Evolutionary conservation across 2,329 filamentous ascomycete species (phyloP).

Genomic region (Aspergillus latus): DNA sequence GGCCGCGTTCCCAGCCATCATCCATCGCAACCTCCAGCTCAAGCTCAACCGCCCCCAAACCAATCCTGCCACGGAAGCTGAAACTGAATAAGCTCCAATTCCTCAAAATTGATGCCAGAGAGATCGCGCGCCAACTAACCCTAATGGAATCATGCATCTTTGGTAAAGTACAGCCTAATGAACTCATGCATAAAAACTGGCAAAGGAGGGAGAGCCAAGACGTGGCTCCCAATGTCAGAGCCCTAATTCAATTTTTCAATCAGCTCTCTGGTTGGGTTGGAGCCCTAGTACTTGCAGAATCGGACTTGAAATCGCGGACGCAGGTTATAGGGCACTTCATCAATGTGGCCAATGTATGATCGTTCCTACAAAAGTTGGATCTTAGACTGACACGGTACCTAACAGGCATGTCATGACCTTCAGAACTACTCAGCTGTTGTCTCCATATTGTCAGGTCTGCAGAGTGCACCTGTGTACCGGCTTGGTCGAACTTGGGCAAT

Average conservation of each 20-base stretch:
- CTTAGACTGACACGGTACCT: neutral
- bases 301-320: slow-evolving; percentile 86
- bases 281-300: slow-evolving; percentile 89
- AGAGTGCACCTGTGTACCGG: slow-evolving; percentile 86
- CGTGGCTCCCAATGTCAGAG: slow-evolving; percentile 85
- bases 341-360: slow-evolving; percentile 76
- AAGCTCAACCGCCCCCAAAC: slow-evolving; percentile 73
- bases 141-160: slow-evolving; percentile 91
- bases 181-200: slow-evolving; percentile 95
- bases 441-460: slow-evolving; percentile 89
- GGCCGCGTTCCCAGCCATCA: slow-evolving; percentile 59
- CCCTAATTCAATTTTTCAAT: slow-evolving; percentile 90
- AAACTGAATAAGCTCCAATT: slow-evolving; percentile 81
- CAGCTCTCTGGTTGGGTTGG: slow-evolving; percentile 97
- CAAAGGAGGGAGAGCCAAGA: slow-evolving; percentile 83
- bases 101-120: slow-evolving; percentile 84
- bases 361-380: neutral
- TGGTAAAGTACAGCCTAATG: slow-evolving; percentile 84
- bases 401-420: slow-evolving; percentile 77
- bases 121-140: slow-evolving; percentile 90
- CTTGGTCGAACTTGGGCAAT: slow-evolving; percentile 89
- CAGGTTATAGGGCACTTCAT: slow-evolving; percentile 96
- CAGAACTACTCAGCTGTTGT: slow-evolving; percentile 96
- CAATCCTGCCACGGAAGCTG: slow-evolving; percentile 95
- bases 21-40: slow-evolving; percentile 36